phyloP scores from a whole-genome alignment of 148 eudicot species.

The Cornus kousa region DNA sequence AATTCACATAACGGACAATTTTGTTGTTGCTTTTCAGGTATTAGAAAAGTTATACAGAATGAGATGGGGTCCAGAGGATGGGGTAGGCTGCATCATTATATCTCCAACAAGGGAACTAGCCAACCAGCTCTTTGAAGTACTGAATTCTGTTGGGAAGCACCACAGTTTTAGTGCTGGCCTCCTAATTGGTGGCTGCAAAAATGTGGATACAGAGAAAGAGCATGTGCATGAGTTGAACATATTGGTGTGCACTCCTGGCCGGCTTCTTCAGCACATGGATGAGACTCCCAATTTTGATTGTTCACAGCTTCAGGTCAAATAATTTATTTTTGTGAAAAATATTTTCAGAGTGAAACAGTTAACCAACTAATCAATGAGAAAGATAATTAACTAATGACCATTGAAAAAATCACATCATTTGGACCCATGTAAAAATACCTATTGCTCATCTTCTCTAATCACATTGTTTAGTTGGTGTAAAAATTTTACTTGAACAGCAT shows the following conservation, averaged over 20 bases:
- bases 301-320: conserved; percentile 89
- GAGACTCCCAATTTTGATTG: conserved; percentile 94
- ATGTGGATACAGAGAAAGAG: conserved; percentile 77
- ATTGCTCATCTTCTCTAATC: too few species aligned
- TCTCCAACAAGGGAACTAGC: conserved; percentile 95
- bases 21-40: conserved; percentile 36
- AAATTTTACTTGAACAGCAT: too few species aligned
- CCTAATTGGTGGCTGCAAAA: conserved; percentile 87
- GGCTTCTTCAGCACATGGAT: conserved; percentile 96
- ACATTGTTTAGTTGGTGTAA: too few species aligned
- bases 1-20: neutral
- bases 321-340: neutral
- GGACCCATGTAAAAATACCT: too few species aligned
- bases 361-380: too few species aligned
- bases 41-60: conserved; percentile 74
- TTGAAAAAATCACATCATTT: too few species aligned
- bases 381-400: too few species aligned
- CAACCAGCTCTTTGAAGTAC: conserved; percentile 69
- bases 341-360: too few species aligned
- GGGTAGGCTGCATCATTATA: conserved; percentile 87
- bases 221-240: conserved; percentile 77
- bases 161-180: conserved; percentile 93
- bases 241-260: conserved; percentile 89
- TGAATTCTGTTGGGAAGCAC: conserved; percentile 72
- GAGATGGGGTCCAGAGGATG: conserved; percentile 91